Evolutionary conservation across 2,329 filamentous ascomycete species (phyloP).

Genomic region (Pestalotiopsis sp.): DNA sequence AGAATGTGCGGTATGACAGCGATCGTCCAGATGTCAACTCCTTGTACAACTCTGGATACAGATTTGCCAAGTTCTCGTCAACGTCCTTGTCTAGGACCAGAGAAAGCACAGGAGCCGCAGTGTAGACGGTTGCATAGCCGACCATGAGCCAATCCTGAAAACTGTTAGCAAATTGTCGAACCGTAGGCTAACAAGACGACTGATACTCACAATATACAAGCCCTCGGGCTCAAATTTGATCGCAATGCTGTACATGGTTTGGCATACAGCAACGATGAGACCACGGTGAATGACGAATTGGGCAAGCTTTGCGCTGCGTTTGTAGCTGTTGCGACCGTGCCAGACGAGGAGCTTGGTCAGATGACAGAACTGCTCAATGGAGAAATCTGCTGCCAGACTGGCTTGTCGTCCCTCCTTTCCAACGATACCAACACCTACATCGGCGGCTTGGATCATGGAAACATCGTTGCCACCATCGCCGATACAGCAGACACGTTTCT

Average conservation of each 20-base stretch:
- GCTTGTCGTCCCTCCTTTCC: slow-evolving; percentile 97
- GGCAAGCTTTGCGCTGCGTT: slow-evolving; percentile 89
- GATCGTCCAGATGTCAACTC: slow-evolving; percentile 89
- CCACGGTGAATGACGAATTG: slow-evolving; percentile 99
- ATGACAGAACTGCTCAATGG: slow-evolving; percentile 92
- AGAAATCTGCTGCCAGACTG: slow-evolving; percentile 93
- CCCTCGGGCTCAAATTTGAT: slow-evolving; percentile 91
- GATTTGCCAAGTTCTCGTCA: slow-evolving; percentile 87
- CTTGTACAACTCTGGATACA: slow-evolving; percentile 97
- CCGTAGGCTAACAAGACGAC: background rate
- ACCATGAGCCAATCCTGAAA: slow-evolving; percentile 87
- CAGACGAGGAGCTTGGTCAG: slow-evolving; percentile 97
- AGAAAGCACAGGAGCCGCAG: slow-evolving; percentile 88
- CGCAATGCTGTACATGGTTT: slow-evolving; percentile 96
- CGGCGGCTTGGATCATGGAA: slow-evolving; percentile 97
- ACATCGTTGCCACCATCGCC: slow-evolving; percentile 98
- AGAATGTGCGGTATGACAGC: slow-evolving; percentile 91
- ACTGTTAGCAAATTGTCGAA: background rate
- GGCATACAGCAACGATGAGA: slow-evolving; percentile 91
- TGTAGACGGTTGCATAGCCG: slow-evolving; percentile 95
- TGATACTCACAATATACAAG: slow-evolving; percentile 69
- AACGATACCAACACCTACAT: slow-evolving; percentile 96
- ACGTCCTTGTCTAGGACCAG: slow-evolving; percentile 95
- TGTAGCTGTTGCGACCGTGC: slow-evolving; percentile 98
- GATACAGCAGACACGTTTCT: slow-evolving; percentile 96